These are phyloP conservation scores for Vigna nakashimae DNA, from an alignment of 306 rosid genomes.

Conservation along the genomic window DNA sequence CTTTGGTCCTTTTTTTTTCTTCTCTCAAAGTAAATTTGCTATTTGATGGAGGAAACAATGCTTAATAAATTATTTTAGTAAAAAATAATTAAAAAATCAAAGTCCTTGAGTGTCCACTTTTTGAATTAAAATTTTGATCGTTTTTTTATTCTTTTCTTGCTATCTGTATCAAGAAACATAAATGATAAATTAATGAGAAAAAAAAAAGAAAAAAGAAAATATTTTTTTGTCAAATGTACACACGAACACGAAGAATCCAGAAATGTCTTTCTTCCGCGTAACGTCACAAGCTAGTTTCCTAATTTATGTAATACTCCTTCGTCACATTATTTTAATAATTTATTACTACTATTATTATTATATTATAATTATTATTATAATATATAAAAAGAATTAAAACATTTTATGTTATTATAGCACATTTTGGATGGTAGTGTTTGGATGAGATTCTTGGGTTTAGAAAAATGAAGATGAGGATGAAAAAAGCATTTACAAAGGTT, in stretches of 20 bases:
- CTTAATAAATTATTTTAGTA: not conserved
- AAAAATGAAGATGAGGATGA: not conserved
- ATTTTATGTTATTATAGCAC: not conserved
- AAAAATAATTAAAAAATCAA: not conserved
- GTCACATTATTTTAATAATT: no score
- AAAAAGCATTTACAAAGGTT: not conserved
- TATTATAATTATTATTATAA: no score
- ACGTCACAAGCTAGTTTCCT: not conserved
- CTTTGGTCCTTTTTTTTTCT: not conserved
- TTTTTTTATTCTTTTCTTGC: not conserved
- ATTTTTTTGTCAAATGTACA: slow-evolving; percentile 12
- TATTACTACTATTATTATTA: no score
- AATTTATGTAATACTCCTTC: not conserved
- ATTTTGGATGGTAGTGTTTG: not conserved
- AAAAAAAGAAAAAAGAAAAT: not conserved
- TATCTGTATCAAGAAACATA: not conserved
- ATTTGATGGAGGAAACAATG: not conserved
- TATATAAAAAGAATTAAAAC: not conserved
- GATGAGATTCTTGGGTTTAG: not conserved
- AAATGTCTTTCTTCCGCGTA: not conserved
- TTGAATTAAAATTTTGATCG: not conserved
- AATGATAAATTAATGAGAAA: not conserved
- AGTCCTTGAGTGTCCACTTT: not conserved
- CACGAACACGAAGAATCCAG: slow-evolving; percentile 3
- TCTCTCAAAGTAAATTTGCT: not conserved